phyloP scores from a whole-genome alignment of 306 rosid species.

The Cicer bijugum region DNA sequence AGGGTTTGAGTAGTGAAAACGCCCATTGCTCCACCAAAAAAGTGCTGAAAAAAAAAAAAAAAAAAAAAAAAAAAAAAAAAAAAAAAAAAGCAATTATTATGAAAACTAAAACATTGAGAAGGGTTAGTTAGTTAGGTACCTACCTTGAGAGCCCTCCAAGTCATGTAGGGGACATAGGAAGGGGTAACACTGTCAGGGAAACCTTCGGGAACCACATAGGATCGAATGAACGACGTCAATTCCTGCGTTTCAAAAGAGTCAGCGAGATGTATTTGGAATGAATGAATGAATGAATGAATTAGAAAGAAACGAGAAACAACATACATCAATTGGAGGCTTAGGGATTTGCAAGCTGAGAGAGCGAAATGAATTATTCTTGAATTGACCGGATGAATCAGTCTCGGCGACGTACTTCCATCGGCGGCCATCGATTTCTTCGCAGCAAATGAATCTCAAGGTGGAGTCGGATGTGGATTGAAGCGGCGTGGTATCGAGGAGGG shows the following conservation, averaged over 20 bases:
- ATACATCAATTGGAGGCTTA: constrained; percentile 69
- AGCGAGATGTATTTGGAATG: not conserved
- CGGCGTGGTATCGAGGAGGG: constrained; percentile 37
- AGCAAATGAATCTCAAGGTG: constrained; percentile 63
- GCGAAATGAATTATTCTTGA: constrained; percentile 71
- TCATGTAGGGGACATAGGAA: constrained; percentile 95
- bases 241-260: constrained; percentile 58
- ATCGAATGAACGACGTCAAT: constrained; percentile 68
- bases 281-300: not conserved
- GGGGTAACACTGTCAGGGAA: constrained; percentile 88
- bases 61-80: constrained; percentile 17
- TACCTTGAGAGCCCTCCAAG: constrained; percentile 97
- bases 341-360: constrained; percentile 71
- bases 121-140: too few species aligned
- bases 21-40: constrained; percentile 99
- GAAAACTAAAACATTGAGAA: too few species aligned
- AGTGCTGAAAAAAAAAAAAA: constrained; percentile 59
- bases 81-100: not conserved
- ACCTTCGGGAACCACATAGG: constrained; percentile 97
- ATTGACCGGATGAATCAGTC: constrained; percentile 52
- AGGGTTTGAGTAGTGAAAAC: constrained; percentile 97
- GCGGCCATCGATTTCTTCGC: constrained; percentile 88
- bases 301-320: not conserved
- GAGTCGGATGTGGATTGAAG: not conserved
- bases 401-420: constrained; percentile 88